phyloP scores from a whole-genome alignment of 2,329 filamentous ascomycete species.

The Neurospora crassa region DNA sequence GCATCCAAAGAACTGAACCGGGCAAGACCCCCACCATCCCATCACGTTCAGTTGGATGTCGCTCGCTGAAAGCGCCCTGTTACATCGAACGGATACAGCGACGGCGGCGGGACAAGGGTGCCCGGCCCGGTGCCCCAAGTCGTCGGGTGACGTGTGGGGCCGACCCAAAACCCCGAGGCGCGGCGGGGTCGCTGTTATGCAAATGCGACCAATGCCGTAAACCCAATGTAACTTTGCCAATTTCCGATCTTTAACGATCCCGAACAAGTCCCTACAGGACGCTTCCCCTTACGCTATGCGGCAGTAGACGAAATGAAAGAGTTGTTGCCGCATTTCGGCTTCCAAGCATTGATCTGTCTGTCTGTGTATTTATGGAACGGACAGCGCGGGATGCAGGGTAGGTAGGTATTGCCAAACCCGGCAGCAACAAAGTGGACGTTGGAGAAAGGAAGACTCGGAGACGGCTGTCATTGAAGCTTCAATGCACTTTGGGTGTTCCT shows the following conservation, averaged over 20 bases:
- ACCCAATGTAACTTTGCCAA: background rate
- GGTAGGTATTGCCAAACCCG: background rate
- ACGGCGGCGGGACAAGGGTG: background rate
- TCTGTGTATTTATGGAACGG: background rate
- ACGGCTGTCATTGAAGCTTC: too few species aligned
- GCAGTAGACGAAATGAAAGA: background rate
- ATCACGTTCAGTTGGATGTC: background rate
- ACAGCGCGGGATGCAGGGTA: background rate
- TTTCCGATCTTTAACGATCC: background rate
- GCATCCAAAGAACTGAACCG: too few species aligned
- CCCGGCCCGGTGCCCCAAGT: background rate
- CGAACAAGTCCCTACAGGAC: background rate
- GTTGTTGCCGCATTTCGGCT: background rate
- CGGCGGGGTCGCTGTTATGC: background rate
- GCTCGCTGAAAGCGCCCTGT: background rate
- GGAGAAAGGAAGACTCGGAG: background rate
- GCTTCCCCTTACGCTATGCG: background rate
- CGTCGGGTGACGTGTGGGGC: background rate
- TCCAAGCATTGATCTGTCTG: background rate
- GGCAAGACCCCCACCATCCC: background rate
- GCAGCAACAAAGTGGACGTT: background rate
- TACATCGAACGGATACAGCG: background rate
- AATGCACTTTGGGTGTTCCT: background rate
- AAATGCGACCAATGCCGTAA: background rate
- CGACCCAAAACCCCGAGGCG: background rate